Evolutionary conservation across 2,329 filamentous ascomycete species (phyloP).

Genomic region (Madurella fahalii): DNA sequence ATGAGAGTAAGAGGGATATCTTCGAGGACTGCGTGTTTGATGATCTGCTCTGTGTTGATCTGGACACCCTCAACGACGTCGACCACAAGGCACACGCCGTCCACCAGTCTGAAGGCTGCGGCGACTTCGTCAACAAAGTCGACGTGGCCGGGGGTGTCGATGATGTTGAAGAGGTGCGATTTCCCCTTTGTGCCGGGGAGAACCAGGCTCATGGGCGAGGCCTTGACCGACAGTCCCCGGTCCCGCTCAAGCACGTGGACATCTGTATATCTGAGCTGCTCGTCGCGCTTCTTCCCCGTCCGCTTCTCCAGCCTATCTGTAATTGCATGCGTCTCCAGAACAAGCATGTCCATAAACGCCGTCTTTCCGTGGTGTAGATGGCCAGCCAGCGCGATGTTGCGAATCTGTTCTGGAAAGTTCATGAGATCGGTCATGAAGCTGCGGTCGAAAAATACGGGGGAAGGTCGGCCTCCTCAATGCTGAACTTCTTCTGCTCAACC

Average conservation of each 20-base stretch:
- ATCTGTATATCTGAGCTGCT: slow-evolving; percentile 93
- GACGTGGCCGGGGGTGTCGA: slow-evolving; percentile 96
- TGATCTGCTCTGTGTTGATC: slow-evolving; percentile 93
- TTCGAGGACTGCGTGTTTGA: slow-evolving; percentile 89
- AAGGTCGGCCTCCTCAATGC: slow-evolving; percentile 84
- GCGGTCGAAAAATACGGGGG: slow-evolving; percentile 85
- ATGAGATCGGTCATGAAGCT: slow-evolving; percentile 93
- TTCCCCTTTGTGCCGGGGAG: slow-evolving; percentile 86
- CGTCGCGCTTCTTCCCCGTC: slow-evolving; percentile 75
- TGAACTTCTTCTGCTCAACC: slow-evolving; percentile 92
- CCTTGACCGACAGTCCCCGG: slow-evolving; percentile 85
- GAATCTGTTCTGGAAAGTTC: slow-evolving; percentile 90
- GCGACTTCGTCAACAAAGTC: slow-evolving; percentile 98
- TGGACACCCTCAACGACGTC: slow-evolving; percentile 99
- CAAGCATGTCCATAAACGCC: slow-evolving; percentile 96
- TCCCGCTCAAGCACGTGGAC: slow-evolving; percentile 85
- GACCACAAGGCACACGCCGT: slow-evolving; percentile 89
- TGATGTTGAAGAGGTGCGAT: slow-evolving; percentile 88
- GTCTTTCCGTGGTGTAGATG: slow-evolving; percentile 98
- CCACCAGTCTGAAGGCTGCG: slow-evolving; percentile 76
- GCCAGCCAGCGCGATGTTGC: slow-evolving; percentile 87
- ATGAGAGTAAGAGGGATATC: slow-evolving; percentile 84
- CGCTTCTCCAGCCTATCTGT: slow-evolving; percentile 73
- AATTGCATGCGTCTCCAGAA: slow-evolving; percentile 90
- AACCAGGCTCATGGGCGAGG: slow-evolving; percentile 90